A percentile compares a stretch with the other conserved stretches of the same genome.
These are phyloP conservation scores for Fusarium goolgardi DNA, from an alignment of 2,329 filamentous ascomycete genomes.

Conservation along the genomic window DNA sequence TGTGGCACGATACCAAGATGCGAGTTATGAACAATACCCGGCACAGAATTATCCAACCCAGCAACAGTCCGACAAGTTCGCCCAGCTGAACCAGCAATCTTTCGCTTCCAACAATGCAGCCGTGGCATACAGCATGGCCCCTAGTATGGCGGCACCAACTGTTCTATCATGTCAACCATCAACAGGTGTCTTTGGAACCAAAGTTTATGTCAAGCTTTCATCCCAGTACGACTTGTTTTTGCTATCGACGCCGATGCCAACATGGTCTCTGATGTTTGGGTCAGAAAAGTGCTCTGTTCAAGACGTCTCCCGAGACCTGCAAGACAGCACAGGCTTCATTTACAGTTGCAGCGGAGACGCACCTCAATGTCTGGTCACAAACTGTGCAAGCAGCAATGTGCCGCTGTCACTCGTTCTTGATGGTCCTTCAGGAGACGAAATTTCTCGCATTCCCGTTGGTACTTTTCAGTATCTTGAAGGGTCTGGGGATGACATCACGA, in stretches of 20 bases:
- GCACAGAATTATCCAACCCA: conserved; percentile 60
- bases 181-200: conserved; percentile 75
- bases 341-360: conserved; percentile 80
- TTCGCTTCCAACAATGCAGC: conserved; percentile 71
- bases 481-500: conserved; percentile 59
- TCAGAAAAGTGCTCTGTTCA: conserved; percentile 72
- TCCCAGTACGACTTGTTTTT: conserved; percentile 77
- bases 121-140: conserved; percentile 74
- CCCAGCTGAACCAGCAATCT: conserved; percentile 65
- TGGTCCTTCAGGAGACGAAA: conserved; percentile 62
- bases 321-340: conserved; percentile 70
- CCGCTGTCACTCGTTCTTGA: conserved; percentile 67
- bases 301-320: conserved; percentile 70
- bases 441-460: conserved; percentile 61
- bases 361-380: conserved; percentile 68
- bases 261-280: conserved; percentile 80
- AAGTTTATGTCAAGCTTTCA: conserved; percentile 78
- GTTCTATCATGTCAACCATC: conserved; percentile 78
- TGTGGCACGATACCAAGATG: conserved; percentile 69
- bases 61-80: conserved; percentile 63
- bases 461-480: conserved; percentile 64
- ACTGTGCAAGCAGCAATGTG: conserved; percentile 62
- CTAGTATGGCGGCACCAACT: conserved; percentile 57
- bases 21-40: conserved; percentile 65
- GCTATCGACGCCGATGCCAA: conserved; percentile 65